Evolutionary conservation across 2,329 filamentous ascomycete species (phyloP).

Genomic region (Davidsoniella australis): DNA sequence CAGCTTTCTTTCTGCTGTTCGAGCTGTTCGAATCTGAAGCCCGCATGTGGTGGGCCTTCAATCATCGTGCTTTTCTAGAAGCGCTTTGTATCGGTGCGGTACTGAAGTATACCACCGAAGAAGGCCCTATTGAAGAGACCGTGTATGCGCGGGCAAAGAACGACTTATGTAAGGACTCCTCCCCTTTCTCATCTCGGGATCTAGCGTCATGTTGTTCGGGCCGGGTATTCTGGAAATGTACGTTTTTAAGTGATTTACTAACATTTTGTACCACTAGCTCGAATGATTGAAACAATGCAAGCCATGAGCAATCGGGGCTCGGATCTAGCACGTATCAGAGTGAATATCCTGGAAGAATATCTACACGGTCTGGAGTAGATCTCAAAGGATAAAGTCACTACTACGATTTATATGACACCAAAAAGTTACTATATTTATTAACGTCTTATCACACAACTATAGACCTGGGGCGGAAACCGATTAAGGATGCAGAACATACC

Average conservation of each 20-base stretch:
- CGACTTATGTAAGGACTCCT: conserved; percentile 38
- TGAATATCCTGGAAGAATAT: conserved; percentile 40
- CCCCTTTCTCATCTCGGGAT: conserved; percentile 10
- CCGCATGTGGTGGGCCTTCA: conserved; percentile 71
- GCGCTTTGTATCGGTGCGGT: conserved; percentile 50
- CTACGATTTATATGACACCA: too few species aligned
- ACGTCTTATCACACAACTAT: too few species aligned
- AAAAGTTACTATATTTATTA: too few species aligned
- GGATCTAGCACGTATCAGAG: conserved; percentile 40
- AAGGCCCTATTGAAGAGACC: conserved; percentile 29
- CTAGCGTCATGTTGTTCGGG: background rate
- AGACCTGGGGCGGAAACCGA: too few species aligned
- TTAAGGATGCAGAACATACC: too few species aligned
- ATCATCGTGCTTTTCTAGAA: conserved; percentile 65
- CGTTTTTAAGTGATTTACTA: background rate
- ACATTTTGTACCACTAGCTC: conserved; percentile 22
- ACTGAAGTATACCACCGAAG: conserved; percentile 32
- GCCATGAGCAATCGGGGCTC: conserved; percentile 37
- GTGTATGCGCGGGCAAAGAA: conserved; percentile 40
- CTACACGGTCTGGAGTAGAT: conserved; percentile 16
- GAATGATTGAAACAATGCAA: conserved; percentile 50
- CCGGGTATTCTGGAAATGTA: too few species aligned
- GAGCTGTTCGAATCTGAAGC: conserved; percentile 52
- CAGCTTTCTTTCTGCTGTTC: conserved; percentile 56
- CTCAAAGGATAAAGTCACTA: too few species aligned